Conservation (phyloP, 306 rosid species). For the Luffa acutangula region DNA sequence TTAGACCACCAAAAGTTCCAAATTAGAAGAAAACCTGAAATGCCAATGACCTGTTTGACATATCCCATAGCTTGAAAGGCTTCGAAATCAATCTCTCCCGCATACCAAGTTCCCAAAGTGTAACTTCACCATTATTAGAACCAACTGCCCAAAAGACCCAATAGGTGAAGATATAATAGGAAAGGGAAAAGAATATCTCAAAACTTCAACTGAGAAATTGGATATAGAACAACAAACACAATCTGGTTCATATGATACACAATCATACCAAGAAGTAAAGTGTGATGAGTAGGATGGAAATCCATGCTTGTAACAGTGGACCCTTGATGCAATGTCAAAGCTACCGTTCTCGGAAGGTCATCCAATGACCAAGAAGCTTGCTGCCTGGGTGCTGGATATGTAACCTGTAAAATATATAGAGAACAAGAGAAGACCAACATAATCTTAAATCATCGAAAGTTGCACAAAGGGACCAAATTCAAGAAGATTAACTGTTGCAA, state of each 20-base stretch:
- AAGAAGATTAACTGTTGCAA: background rate
- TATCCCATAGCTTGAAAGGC: conserved; percentile 76
- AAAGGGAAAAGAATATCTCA: background rate
- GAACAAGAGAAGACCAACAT: conserved; percentile 12
- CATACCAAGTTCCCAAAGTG: conserved; percentile 64
- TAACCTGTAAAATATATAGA: conserved; percentile 38
- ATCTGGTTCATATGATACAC: background rate
- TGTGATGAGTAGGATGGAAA: conserved; percentile 71
- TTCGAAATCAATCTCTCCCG: conserved; percentile 62
- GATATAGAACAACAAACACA: background rate
- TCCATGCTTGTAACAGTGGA: conserved; percentile 88
- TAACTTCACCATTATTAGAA: conserved; percentile 57
- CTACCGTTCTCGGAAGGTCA: conserved; percentile 74
- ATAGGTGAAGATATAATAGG: conserved; percentile 4
- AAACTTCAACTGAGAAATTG: background rate
- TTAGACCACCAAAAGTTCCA: background rate
- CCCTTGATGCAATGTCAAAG: conserved; percentile 64
- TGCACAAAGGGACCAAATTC: background rate
- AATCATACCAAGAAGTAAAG: conserved; percentile 63
- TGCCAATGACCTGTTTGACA: conserved; percentile 35
- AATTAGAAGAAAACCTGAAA: conserved; percentile 48
- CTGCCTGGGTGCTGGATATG: conserved; percentile 49
- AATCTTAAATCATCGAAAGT: conserved; percentile 3
- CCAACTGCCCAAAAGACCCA: conserved; percentile 49
- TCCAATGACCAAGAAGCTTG: conserved; percentile 61